Evolutionary conservation across 1,284 basidiomycete species (phyloP), one percentile per base, ranked within the genome.

Genomic region (Pterulicium gracile): DNA sequence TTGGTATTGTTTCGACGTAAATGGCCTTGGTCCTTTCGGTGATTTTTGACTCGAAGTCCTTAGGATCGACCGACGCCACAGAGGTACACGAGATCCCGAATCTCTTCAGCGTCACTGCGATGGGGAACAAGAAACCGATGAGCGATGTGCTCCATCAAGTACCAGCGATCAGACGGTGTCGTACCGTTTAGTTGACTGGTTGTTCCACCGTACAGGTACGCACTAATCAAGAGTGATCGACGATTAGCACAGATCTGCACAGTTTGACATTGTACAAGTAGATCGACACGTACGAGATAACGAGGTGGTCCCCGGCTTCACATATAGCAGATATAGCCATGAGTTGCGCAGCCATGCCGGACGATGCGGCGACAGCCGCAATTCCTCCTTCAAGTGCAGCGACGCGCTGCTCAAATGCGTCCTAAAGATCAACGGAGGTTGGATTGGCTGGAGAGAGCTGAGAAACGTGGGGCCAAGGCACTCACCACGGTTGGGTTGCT

Each of bases 331-430:
- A 56, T 48, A 79, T 63, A 3, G 79, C 72, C 66, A 81, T 73
- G 52, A 79, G 75, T 58, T 82, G 79, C 1, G 80, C 81, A 1
- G 76, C 67, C 54, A 80, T 79, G 2, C 80, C 81, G 43, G 74
- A 77, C 1, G 79, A 63, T 0, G 79, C 66, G 10, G 81, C 78
- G 3, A 84, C 70, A 15, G 80, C 80, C 1, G 75, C 81, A 0
- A 66, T 68, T 36, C 81, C 80, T 17, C 77, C 77, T 55, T 84
- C 80, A 23, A 83, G 68, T 0, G 77, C 78, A 2, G 80, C 79
- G 12, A 83, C 74, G 20, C 81, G 71, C 58, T 79, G 72, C 61
- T 84, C 81, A 51, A 84, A 81, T n/a, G 82, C 74, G 56, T 77
- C 74, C 66, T 73, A n/a, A n/a, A n/a, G n/a, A n/a, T n/a, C n/a